Percentiles rank a stretch among this genome's conserved stretches.
Conservation (phyloP, 768 basidiomycete species). For the Tricholomella constricta region DNA sequence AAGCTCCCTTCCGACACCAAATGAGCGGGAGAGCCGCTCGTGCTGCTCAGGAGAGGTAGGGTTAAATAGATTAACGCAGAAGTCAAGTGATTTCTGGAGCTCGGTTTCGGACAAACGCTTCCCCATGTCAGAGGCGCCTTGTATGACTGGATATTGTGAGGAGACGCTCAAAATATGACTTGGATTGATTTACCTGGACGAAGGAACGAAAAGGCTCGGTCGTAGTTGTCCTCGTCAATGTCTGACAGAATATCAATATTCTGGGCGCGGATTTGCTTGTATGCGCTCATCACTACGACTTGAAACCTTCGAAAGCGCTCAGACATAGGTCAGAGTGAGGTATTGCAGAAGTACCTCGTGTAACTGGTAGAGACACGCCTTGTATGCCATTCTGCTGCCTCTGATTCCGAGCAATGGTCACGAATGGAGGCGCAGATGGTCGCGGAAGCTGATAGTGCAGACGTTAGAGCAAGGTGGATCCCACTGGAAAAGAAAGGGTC, state of each 20-base stretch:
- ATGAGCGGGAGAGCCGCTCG: conserved; percentile 35
- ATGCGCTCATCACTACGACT: conserved; percentile 71
- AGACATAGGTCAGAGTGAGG: background rate
- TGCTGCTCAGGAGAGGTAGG: conserved; percentile 68
- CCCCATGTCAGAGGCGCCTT: conserved; percentile 80
- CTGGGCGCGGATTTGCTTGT: conserved; percentile 71
- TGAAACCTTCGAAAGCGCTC: conserved; percentile 47
- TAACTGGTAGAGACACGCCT: conserved; percentile 58
- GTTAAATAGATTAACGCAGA: conserved; percentile 72
- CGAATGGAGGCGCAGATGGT: conserved; percentile 59
- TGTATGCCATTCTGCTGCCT: conserved; percentile 56
- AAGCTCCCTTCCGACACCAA: conserved; percentile 38
- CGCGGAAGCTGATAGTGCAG: conserved; percentile 57
- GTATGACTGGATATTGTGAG: conserved; percentile 55
- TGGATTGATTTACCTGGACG: conserved; percentile 47
- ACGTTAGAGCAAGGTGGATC: conserved; percentile 66
- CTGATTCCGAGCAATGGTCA: conserved; percentile 46
- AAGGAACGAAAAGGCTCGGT: conserved; percentile 64
- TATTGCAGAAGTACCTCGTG: conserved; percentile 43
- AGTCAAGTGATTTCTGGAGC: conserved; percentile 74
- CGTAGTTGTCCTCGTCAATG: conserved; percentile 69
- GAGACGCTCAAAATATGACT: background rate
- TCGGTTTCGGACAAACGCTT: conserved; percentile 69
- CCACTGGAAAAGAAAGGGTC: conserved; percentile 69
- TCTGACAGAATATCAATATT: conserved; percentile 57